Conservation (phyloP, 1,139 yeast species). For the Lodderomyces metapsilosis region DNA sequence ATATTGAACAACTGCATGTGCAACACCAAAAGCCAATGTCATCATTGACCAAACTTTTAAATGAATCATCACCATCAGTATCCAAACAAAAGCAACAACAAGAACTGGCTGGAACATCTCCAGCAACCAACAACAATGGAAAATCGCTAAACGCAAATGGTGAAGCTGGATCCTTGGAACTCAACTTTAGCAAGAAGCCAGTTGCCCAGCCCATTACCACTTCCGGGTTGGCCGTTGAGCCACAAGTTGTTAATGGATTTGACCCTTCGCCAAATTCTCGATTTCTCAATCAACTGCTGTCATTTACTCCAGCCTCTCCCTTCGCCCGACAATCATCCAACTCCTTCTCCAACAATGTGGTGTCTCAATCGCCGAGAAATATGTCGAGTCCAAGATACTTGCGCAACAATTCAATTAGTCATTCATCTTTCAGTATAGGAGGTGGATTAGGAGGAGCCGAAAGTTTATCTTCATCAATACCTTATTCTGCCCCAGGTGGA, state of each 20-base stretch:
- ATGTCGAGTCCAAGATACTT: conserved; percentile 39
- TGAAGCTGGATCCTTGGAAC: neutral
- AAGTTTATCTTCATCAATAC: conserved; percentile 62
- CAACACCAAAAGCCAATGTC: conserved; percentile 23
- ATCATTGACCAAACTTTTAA: conserved; percentile 44
- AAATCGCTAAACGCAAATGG: neutral
- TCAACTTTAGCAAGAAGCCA: conserved; percentile 5
- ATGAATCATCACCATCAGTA: conserved; percentile 33
- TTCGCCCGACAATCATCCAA: conserved; percentile 13
- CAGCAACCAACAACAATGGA: conserved; percentile 7
- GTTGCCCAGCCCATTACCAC: conserved; percentile 8
- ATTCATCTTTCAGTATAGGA: conserved; percentile 31
- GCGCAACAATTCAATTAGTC: conserved; percentile 45
- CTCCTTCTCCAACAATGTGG: conserved; percentile 12
- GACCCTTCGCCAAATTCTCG: conserved; percentile 17
- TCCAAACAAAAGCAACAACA: conserved; percentile 4
- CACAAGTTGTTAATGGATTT: conserved; percentile 20
- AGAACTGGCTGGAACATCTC: conserved; percentile 11
- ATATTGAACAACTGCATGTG: conserved; percentile 6
- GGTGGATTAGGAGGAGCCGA: conserved; percentile 23
- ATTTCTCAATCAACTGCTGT: conserved; percentile 4
- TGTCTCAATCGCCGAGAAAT: conserved; percentile 11
- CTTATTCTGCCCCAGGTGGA: conserved; percentile 73
- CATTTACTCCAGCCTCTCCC: conserved; percentile 19
- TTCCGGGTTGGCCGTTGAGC: conserved; percentile 4